Evolutionary conservation across 1,284 basidiomycete genomes (phyloP).

Genomic region (Ustilago tritici): DNA sequence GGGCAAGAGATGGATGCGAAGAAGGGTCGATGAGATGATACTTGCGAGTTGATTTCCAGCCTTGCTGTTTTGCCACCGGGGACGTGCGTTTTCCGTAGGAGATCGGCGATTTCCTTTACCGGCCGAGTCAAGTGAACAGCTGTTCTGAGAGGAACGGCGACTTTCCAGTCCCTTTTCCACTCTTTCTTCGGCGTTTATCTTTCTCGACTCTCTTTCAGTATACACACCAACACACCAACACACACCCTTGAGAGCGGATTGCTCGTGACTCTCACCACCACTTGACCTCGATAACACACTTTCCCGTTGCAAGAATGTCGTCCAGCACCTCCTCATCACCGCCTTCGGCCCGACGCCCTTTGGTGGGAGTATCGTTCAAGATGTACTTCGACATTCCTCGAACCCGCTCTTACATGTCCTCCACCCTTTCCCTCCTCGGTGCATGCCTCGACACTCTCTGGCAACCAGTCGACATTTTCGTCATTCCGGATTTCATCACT

Average conservation of each 20-base stretch:
- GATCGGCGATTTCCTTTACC: no score
- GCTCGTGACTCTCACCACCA: background rate
- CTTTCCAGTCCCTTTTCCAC: no score
- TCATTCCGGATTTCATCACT: slow-evolving; percentile 66
- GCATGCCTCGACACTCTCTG: slow-evolving; percentile 11
- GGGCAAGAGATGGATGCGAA: background rate
- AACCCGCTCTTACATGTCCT: slow-evolving; percentile 39
- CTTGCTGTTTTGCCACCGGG: no score
- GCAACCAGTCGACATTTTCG: slow-evolving; percentile 51
- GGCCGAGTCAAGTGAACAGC: no score
- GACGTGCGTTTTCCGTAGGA: no score
- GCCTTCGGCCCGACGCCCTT: slow-evolving; percentile 26
- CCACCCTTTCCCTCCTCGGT: slow-evolving; percentile 30
- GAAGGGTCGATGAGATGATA: no score
- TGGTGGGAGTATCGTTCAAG: slow-evolving; percentile 66
- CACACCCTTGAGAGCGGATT: no score
- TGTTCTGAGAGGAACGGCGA: no score
- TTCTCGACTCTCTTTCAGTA: no score
- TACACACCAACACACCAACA: no score
- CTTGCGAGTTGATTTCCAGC: no score
- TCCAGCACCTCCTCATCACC: background rate
- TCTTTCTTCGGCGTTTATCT: no score
- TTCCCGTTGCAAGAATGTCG: slow-evolving; percentile 13
- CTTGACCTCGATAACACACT: background rate
- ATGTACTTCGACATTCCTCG: slow-evolving; percentile 66